A percentile compares a stretch with the other conserved stretches of the same genome.
phyloP scores from a whole-genome alignment of 148 eudicot species.

The Vaccinium darrowii region DNA sequence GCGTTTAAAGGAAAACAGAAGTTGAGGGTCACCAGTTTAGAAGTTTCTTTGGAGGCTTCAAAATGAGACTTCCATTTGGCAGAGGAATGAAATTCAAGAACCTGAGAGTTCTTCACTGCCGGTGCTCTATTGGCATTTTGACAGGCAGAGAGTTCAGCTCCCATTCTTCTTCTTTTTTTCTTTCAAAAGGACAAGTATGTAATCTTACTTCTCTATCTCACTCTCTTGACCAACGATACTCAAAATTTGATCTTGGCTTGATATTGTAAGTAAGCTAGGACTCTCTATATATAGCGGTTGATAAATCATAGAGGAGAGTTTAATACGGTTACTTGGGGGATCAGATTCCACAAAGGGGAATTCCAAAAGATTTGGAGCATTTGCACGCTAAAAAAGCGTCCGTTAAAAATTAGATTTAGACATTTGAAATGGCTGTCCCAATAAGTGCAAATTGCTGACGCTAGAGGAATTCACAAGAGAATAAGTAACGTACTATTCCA shows the following conservation, averaged over 20 bases:
- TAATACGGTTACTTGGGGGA: not conserved
- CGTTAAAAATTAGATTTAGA: too few species aligned
- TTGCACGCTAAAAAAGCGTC: too few species aligned
- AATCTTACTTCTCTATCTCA: not conserved
- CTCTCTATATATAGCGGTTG: not conserved
- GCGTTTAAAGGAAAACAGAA: not conserved
- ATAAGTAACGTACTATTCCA: too few species aligned
- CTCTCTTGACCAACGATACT: not conserved
- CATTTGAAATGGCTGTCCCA: too few species aligned
- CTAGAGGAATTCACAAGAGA: too few species aligned
- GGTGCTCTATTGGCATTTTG: not conserved
- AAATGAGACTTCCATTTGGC: conserved; percentile 52
- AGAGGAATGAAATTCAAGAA: conserved; percentile 45
- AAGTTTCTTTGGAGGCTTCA: conserved; percentile 46
- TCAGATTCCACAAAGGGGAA: not conserved
- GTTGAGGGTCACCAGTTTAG: conserved; percentile 47
- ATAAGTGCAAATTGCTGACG: too few species aligned
- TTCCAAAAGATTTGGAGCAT: not conserved
- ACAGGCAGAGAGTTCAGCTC: not conserved
- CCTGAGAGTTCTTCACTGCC: conserved; percentile 13
- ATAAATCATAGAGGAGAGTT: not conserved
- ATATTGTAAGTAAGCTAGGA: not conserved
- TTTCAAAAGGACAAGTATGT: not conserved
- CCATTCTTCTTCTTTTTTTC: not conserved
- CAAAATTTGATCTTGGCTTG: not conserved